These are phyloP conservation scores for Euphorbia peplus DNA, from an alignment of 345 rosid species.

Conservation along the genomic window DNA sequence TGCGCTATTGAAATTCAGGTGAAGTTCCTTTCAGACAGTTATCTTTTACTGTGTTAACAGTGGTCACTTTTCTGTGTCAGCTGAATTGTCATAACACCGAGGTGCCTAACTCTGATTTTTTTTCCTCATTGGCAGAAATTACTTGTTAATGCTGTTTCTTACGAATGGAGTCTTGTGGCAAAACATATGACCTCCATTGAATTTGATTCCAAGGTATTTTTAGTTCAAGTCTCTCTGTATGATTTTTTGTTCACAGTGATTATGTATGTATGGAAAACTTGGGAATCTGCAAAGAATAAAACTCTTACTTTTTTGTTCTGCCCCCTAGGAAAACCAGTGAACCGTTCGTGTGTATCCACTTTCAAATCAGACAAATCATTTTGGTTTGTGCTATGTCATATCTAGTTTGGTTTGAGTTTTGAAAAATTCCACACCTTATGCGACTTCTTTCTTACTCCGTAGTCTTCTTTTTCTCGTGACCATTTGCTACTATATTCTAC, in stretches of 20 bases:
- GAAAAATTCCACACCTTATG: not conserved
- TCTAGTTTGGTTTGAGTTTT: not conserved
- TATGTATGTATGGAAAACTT: not conserved
- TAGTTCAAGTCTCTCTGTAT: not conserved
- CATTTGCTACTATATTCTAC: not conserved
- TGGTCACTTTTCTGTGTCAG: slow-evolving; percentile 3
- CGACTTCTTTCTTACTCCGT: not conserved
- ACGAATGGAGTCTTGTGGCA: slow-evolving; percentile 58
- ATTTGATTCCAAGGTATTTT: slow-evolving; percentile 68
- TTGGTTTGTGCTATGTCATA: not conserved
- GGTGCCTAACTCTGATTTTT: not conserved
- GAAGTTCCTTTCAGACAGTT: slow-evolving; percentile 12
- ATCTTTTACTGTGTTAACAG: not conserved
- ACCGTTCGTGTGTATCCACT: not conserved
- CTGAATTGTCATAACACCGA: not conserved
- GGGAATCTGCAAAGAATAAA: not conserved
- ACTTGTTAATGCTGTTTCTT: slow-evolving; percentile 54
- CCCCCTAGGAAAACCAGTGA: not conserved
- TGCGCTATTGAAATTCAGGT: slow-evolving; percentile 62
- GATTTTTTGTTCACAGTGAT: too few species aligned
- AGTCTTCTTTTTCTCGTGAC: not conserved
- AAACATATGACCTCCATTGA: slow-evolving; percentile 68
- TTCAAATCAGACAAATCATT: not conserved
- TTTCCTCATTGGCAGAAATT: slow-evolving; percentile 40
- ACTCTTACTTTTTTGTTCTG: not conserved